phyloP scores from a whole-genome alignment of 768 basidiomycete genomes.

The Tricholoma matsutake region DNA sequence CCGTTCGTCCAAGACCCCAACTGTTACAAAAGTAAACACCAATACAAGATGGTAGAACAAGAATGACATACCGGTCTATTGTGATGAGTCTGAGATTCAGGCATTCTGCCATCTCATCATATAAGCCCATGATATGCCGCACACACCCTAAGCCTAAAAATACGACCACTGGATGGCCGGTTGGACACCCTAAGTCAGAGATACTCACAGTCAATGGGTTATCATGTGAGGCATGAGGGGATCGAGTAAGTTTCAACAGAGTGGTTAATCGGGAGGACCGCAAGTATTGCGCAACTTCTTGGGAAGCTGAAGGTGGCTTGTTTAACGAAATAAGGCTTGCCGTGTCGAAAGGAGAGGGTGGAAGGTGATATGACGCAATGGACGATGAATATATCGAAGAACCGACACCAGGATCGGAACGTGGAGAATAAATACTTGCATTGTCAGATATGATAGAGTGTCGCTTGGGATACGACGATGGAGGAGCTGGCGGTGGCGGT shows the following conservation, averaged over 20 bases:
- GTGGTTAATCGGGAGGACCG: conserved; percentile 86
- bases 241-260: conserved; percentile 71
- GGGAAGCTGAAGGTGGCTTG: conserved; percentile 50
- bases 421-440: conserved; percentile 50
- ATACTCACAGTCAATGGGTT: conserved; percentile 81
- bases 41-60: conserved; percentile 1
- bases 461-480: conserved; percentile 44
- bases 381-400: conserved; percentile 52
- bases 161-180: conserved; percentile 85
- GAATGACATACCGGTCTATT: conserved; percentile 70
- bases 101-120: conserved; percentile 93
- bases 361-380: conserved; percentile 41
- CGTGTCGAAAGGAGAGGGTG: conserved; percentile 46
- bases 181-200: conserved; percentile 86
- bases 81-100: conserved; percentile 87
- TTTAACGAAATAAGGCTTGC: conserved; percentile 36
- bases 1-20: conserved; percentile 92
- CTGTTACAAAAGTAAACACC: conserved; percentile 35
- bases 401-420: conserved; percentile 50
- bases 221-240: conserved; percentile 74
- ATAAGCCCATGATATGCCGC: conserved; percentile 90
- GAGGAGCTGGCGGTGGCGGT: conserved; percentile 31
- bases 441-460: conserved; percentile 57
- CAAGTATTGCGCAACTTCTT: conserved; percentile 81
- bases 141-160: conserved; percentile 95